phyloP scores from a whole-genome alignment of 768 basidiomycete species.

The Lentinus tigrinus region DNA sequence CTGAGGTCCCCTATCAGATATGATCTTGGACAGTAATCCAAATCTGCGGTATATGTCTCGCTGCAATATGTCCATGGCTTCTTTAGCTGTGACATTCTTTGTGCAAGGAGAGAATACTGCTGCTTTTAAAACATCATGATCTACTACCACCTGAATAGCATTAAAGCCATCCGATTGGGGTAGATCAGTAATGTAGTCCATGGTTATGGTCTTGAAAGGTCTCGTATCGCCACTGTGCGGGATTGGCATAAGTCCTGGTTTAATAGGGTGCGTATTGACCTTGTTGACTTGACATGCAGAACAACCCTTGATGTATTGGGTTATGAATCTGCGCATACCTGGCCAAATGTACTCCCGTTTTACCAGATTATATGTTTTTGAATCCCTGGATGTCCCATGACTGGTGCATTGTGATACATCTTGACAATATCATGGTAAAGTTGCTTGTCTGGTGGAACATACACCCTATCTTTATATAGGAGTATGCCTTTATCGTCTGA shows the following conservation, averaged over 20 bases:
- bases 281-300: conserved; percentile 29
- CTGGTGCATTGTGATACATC: conserved; percentile 24
- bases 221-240: neutral
- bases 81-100: conserved; percentile 16
- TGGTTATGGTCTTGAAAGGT: conserved; percentile 6
- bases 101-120: conserved; percentile 26
- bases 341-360: conserved; percentile 30
- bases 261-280: conserved; percentile 8
- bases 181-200: conserved; percentile 22
- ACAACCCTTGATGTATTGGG: conserved; percentile 26
- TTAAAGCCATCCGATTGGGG: conserved; percentile 17
- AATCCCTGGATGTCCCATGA: conserved; percentile 29
- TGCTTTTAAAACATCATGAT: conserved; percentile 1
- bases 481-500: conserved; percentile 28
- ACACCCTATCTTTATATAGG: conserved; percentile 1
- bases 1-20: conserved; percentile 17
- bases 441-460: neutral
- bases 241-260: conserved; percentile 12
- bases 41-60: conserved; percentile 12
- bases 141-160: conserved; percentile 19
- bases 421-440: neutral
- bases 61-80: conserved; percentile 15
- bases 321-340: conserved; percentile 19
- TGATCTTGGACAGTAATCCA: conserved; percentile 7
- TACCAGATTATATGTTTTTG: conserved; percentile 25